These are phyloP conservation scores for Cordia subcordata DNA, from an alignment of 257 asterid species.

Conservation along the genomic window DNA sequence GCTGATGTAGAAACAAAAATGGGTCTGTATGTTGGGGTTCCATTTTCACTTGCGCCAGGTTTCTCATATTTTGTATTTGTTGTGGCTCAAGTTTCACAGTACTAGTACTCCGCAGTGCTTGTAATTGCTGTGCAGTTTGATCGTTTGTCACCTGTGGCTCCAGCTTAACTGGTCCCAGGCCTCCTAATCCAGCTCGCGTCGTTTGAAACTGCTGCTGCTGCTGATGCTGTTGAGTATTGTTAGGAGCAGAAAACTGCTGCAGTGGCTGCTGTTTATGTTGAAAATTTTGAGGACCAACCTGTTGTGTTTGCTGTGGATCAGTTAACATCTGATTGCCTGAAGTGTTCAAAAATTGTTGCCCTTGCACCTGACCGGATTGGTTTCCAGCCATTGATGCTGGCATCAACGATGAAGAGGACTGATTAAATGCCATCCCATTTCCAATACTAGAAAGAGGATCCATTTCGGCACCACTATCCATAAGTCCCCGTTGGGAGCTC, in stretches of 20 bases:
- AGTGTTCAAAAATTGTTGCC: slow-evolving; percentile 46
- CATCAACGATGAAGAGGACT: slow-evolving; percentile 38
- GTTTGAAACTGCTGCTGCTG: slow-evolving; percentile 63
- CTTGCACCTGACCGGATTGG: slow-evolving; percentile 48
- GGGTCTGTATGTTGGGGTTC: slow-evolving; percentile 62
- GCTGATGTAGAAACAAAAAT: slow-evolving; percentile 56
- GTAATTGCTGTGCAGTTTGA: slow-evolving; percentile 51
- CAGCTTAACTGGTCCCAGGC: slow-evolving; percentile 45
- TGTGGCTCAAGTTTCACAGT: slow-evolving; percentile 57
- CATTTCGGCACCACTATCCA: slow-evolving; percentile 48
- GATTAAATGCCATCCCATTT: slow-evolving; percentile 49
- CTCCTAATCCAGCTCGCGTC: slow-evolving; percentile 48
- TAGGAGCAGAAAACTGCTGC: slow-evolving; percentile 52
- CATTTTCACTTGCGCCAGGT: slow-evolving; percentile 45
- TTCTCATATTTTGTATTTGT: slow-evolving; percentile 44
- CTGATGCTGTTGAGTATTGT: slow-evolving; percentile 40
- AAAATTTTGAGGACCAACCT: slow-evolving; percentile 37
- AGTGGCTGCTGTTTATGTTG: slow-evolving; percentile 51
- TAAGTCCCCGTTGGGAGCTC: slow-evolving; percentile 39
- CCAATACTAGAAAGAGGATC: slow-evolving; percentile 46
- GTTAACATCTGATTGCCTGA: slow-evolving; percentile 43
- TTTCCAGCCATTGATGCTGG: slow-evolving; percentile 28
- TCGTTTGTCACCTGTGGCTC: slow-evolving; percentile 58
- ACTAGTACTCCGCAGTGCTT: slow-evolving; percentile 43
- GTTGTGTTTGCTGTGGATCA: slow-evolving; percentile 62